A percentile compares a stretch with the other conserved stretches of the same genome.
Evolutionary conservation across 768 basidiomycete genomes (phyloP).

Genomic region (Psilocybe azurescens): DNA sequence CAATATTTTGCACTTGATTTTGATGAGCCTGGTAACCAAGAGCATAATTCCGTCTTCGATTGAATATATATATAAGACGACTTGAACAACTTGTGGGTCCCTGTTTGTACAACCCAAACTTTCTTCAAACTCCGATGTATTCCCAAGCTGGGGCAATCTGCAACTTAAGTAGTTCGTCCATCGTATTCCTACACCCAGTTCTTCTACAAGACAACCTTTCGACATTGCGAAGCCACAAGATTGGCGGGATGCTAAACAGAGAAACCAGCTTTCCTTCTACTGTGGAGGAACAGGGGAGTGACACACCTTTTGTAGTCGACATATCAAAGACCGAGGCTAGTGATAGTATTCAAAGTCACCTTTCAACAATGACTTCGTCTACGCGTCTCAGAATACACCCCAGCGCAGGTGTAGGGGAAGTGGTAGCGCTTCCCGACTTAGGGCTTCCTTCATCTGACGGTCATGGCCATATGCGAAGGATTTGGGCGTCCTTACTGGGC

Average conservation of each 20-base stretch:
- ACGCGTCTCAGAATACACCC: constrained; percentile 41
- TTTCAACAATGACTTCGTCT: constrained; percentile 46
- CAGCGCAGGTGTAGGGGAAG: not conserved
- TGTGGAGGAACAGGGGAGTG: not conserved
- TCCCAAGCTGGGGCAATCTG: not conserved
- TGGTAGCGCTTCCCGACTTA: not conserved
- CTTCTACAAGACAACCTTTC: too few relatives aligned
- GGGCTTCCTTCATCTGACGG: not conserved
- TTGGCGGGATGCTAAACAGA: not conserved
- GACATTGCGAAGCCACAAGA: not conserved
- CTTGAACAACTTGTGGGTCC: constrained; percentile 15
- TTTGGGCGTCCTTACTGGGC: not conserved
- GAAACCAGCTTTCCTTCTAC: not conserved
- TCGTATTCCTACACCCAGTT: too few relatives aligned
- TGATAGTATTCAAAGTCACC: constrained; percentile 50
- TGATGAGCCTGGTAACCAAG: not conserved
- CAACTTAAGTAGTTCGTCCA: not conserved
- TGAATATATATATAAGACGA: not conserved
- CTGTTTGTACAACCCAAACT: constrained; percentile 9
- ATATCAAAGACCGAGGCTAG: constrained; percentile 33
- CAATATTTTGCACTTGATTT: constrained; percentile 27
- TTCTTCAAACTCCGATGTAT: constrained; percentile 20
- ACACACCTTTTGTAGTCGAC: constrained; percentile 18
- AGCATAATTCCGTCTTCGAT: not conserved
- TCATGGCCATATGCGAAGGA: not conserved